Evolutionary conservation across 257 asterid genomes (phyloP).

Genomic region (Solanum piurae): DNA sequence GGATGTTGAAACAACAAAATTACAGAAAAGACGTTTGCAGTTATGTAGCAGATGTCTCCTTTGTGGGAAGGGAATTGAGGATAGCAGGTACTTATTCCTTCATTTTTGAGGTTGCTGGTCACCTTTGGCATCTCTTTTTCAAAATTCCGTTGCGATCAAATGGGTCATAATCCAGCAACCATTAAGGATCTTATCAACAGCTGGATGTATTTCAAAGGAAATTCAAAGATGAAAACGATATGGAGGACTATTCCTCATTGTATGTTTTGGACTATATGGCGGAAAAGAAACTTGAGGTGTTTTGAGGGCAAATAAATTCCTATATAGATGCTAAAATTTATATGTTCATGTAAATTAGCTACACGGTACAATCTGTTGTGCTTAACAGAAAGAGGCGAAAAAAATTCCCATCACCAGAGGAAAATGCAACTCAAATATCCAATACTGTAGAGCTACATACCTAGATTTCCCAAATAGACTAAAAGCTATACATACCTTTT

Average conservation of each 20-base stretch:
- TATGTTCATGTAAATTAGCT: not conserved
- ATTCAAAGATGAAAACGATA: not conserved
- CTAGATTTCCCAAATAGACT: not conserved
- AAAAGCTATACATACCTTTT: not conserved
- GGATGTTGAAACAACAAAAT: not conserved
- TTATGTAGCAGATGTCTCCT: not conserved
- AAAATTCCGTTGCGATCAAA: not conserved
- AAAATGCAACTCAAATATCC: not conserved
- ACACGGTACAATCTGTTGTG: not conserved
- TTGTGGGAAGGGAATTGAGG: not conserved
- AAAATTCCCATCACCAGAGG: not conserved
- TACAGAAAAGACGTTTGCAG: not conserved
- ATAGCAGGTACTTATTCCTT: not conserved
- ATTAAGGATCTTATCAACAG: not conserved
- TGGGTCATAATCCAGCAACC: not conserved
- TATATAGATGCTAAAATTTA: not conserved
- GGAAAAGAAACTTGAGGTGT: not conserved
- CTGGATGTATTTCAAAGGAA: not conserved
- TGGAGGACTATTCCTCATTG: not conserved
- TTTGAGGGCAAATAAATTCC: not conserved
- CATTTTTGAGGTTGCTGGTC: not conserved
- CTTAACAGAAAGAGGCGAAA: not conserved
- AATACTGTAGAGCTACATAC: not conserved
- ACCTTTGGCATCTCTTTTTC: not conserved
- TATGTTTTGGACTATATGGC: not conserved